A percentile compares a stretch with the other conserved stretches of the same genome.
Evolutionary conservation across 2,329 filamentous ascomycete genomes (phyloP).

Genomic region (Fusarium anthophilum): DNA sequence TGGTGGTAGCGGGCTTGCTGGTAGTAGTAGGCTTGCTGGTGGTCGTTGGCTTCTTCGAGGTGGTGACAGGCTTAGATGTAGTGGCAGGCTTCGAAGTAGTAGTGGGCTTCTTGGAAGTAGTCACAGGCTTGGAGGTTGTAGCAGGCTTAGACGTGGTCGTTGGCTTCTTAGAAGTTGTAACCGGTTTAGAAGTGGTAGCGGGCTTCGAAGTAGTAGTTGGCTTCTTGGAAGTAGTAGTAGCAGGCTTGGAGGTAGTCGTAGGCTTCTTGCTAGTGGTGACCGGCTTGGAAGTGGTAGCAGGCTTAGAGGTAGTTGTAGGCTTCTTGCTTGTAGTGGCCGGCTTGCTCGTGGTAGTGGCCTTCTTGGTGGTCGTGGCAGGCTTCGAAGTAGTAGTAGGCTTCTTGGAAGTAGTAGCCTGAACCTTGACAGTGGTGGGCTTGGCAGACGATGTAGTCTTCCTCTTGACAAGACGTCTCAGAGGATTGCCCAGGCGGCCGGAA

Average conservation of each 20-base stretch:
- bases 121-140: background rate
- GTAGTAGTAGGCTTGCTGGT: too few relatives aligned
- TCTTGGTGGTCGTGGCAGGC: background rate
- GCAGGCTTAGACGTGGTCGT: background rate
- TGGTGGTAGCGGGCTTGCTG: too few relatives aligned
- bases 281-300: background rate
- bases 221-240: background rate
- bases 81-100: background rate
- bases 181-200: background rate
- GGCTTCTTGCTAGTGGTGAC: background rate
- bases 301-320: background rate
- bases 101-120: background rate
- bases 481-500: background rate
- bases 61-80: rapidly evolving
- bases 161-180: background rate
- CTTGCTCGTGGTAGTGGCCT: background rate
- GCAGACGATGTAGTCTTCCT: background rate
- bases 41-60: background rate
- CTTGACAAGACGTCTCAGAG: background rate
- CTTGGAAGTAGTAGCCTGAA: background rate
- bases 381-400: background rate
- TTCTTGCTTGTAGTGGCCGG: background rate
- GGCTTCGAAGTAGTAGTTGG: background rate
- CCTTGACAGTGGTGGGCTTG: background rate
- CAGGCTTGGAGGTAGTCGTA: background rate